Conservation (phyloP, 148 eudicot species). For the Rhododendron ferrugineum region DNA sequence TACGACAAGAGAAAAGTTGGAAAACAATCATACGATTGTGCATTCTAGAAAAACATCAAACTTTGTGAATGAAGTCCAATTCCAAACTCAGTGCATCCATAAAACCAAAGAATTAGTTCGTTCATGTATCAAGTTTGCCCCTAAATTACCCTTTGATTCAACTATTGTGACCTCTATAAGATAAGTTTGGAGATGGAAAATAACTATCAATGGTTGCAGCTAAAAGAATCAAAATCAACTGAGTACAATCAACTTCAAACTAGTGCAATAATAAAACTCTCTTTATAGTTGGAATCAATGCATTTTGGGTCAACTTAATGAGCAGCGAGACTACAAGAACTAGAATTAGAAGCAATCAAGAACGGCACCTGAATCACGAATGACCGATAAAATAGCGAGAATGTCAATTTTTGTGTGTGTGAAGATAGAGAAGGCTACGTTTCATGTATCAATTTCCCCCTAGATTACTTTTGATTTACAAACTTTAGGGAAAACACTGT, state of each 20-base stretch:
- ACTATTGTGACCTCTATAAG: background rate
- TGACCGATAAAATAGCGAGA: background rate
- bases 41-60: background rate
- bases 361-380: background rate
- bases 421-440: background rate
- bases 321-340: background rate
- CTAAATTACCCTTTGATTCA: background rate
- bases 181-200: background rate
- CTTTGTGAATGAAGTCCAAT: background rate
- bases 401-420: background rate
- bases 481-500: background rate
- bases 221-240: background rate
- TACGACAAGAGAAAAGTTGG: background rate
- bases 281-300: background rate
- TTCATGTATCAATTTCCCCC: background rate
- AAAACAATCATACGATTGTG: background rate
- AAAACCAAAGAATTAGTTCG: background rate
- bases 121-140: background rate
- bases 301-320: background rate
- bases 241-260: background rate
- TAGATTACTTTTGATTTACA: background rate
- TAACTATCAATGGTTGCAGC: background rate
- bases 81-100: background rate
- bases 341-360: background rate
- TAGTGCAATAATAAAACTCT: background rate